A percentile compares a stretch with the other conserved stretches of the same genome.
Conservation (phyloP, 2,329 filamentous ascomycete genomes). For the Fusarium temperatum region DNA sequence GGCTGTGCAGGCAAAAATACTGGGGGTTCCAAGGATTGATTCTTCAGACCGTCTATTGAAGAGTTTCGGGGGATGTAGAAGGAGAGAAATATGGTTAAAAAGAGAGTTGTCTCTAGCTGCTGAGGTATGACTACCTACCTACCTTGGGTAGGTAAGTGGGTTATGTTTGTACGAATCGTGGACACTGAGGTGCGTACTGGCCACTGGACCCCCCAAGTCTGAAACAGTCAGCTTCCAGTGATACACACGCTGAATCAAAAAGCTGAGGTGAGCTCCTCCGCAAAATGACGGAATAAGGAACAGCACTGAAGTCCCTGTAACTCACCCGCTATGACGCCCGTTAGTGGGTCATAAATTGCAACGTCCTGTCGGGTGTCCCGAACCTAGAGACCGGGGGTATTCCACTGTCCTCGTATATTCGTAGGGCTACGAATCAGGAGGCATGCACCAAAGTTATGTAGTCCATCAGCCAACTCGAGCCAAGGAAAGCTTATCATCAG, state of each 20-base stretch:
- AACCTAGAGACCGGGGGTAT: background rate
- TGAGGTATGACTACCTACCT: background rate
- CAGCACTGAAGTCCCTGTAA: constrained; percentile 18
- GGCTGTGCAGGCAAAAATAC: constrained; percentile 37
- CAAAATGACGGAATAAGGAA: constrained; percentile 27
- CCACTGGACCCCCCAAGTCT: background rate
- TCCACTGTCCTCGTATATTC: background rate
- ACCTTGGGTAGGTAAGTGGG: background rate
- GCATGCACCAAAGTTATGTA: background rate
- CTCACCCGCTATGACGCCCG: constrained; percentile 26
- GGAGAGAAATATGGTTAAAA: background rate
- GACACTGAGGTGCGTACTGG: background rate
- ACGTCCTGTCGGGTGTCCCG: background rate
- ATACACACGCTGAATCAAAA: constrained; percentile 12
- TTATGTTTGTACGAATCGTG: background rate
- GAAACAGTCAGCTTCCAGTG: constrained; percentile 8
- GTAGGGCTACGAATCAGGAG: background rate
- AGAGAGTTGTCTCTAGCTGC: background rate
- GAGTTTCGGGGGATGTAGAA: background rate
- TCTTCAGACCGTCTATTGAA: constrained; percentile 5
- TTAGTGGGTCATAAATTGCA: constrained; percentile 16
- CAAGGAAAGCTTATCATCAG: background rate
- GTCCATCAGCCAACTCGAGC: background rate
- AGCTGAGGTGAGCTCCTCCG: constrained; percentile 25
- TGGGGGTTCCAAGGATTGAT: constrained; percentile 4